Conservation (phyloP, 768 basidiomycete genomes). For the Suillus spraguei region DNA sequence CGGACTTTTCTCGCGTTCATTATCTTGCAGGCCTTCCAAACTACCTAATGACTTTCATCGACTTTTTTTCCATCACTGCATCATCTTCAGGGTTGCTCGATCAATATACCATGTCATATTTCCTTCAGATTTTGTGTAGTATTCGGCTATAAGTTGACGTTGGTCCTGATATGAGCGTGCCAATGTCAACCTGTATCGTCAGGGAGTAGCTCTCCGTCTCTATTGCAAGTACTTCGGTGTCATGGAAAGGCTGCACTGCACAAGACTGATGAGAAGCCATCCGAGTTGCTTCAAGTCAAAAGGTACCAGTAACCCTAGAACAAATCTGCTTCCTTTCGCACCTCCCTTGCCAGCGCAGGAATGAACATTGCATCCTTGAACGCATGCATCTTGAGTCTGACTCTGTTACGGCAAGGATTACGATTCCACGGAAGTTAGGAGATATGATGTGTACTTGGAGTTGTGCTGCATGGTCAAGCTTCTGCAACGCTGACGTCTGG, state of each 20-base stretch:
- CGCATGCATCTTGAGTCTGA: too few relatives aligned
- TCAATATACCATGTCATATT: too few relatives aligned
- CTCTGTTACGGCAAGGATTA: constrained; percentile 72
- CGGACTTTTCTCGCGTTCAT: background rate
- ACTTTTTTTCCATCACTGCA: too few relatives aligned
- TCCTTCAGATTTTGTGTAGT: too few relatives aligned
- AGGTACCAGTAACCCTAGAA: background rate
- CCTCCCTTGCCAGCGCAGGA: constrained; percentile 74
- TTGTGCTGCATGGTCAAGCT: constrained; percentile 76
- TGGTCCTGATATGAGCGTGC: too few relatives aligned
- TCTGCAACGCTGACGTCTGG: constrained; percentile 63
- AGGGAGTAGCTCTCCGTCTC: background rate
- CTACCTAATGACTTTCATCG: background rate
- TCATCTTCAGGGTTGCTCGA: too few relatives aligned
- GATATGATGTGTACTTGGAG: constrained; percentile 51
- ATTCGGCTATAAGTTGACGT: too few relatives aligned
- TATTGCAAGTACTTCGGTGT: background rate
- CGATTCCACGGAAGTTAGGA: constrained; percentile 45
- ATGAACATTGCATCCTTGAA: constrained; percentile 76
- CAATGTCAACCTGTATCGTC: too few relatives aligned
- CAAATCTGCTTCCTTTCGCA: constrained; percentile 72
- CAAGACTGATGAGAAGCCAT: constrained; percentile 28
- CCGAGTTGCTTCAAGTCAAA: background rate
- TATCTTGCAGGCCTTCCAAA: background rate
- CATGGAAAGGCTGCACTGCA: constrained; percentile 12